Percentiles rank a stretch among this genome's conserved stretches.
Evolutionary conservation across 2,329 filamentous ascomycete genomes (phyloP).

Genomic region (Aspergillus pseudoglaucus): DNA sequence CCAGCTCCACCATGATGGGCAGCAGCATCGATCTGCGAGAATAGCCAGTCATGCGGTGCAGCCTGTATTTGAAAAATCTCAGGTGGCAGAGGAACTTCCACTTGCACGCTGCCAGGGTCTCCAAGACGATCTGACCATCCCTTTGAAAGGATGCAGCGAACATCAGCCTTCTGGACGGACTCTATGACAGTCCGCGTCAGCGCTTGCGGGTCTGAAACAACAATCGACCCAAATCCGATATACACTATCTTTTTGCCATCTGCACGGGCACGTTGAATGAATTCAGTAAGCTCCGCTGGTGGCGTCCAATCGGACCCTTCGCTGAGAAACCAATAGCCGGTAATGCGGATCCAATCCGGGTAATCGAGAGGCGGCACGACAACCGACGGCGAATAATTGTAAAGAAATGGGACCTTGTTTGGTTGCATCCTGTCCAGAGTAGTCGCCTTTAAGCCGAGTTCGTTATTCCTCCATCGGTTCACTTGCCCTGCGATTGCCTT

Average conservation of each 20-base stretch:
- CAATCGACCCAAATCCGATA: slow-evolving; percentile 93
- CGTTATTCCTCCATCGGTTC: slow-evolving; percentile 83
- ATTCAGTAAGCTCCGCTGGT: slow-evolving; percentile 66
- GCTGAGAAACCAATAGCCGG: slow-evolving; percentile 96
- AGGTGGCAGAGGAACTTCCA: slow-evolving; percentile 63
- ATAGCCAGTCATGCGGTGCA: slow-evolving; percentile 95
- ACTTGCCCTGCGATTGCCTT: slow-evolving; percentile 84
- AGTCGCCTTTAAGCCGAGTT: slow-evolving; percentile 71
- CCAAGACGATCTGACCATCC: slow-evolving; percentile 87
- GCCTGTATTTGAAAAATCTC: slow-evolving; percentile 85
- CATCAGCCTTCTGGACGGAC: slow-evolving; percentile 81
- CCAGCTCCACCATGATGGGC: slow-evolving; percentile 92
- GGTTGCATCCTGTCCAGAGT: slow-evolving; percentile 85
- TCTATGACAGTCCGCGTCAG: slow-evolving; percentile 91
- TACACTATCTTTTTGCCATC: slow-evolving; percentile 93
- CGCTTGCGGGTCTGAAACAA: slow-evolving; percentile 80
- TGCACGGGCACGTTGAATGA: slow-evolving; percentile 72
- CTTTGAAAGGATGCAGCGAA: slow-evolving; percentile 90
- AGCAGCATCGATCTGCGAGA: slow-evolving; percentile 85
- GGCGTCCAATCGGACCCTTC: slow-evolving; percentile 67
- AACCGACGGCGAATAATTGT: slow-evolving; percentile 92
- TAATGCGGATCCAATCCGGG: slow-evolving; percentile 95
- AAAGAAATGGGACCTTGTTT: slow-evolving; percentile 96
- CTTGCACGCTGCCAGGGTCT: slow-evolving; percentile 51
- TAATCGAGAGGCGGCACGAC: slow-evolving; percentile 93